Base-by-base conservation (phyloP, 192 early-diverging fungal species). In the Dimargaris xerosporica region DNA sequence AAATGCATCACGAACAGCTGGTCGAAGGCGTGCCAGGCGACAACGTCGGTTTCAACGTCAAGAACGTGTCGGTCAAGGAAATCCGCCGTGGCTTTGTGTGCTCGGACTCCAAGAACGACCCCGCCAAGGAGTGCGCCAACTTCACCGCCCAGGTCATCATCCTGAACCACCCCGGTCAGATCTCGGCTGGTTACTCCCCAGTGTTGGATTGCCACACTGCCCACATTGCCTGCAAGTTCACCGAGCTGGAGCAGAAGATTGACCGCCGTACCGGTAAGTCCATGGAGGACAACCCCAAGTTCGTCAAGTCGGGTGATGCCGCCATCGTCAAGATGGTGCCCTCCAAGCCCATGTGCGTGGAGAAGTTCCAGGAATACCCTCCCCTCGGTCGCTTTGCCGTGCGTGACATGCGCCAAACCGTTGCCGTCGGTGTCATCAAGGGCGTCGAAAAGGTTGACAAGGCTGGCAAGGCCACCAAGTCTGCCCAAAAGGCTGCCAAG, bases 1-100 rank as follows among this genome's bases (percentile, higher is more conserved):
- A 99, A 73, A 96, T 96, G 93, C 96, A 96, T 91, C 94, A 94
- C 83, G 97, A 99, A 80, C 89, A 94, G 83, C 85, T 99, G 59
- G 93, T 95, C 69, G 83, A 83, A 68, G 96, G 91, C 68, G 87
- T 94, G 73, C 91, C 96, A 63, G 94, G 96, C 73, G 94, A 99
- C 74, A 96, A 99, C 81, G 94, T 95, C 71, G 94, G 91, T 73
- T 92, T 96, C 87, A 94, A 94, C 88, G 85, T 94, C 82, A 96
- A 92, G 91, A 91, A 91, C 87, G 89, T 93, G 52, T 91, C 90
- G 64, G 89, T 90, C 78, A 94, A 92, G 87, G 90, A 93, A 74
- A 94, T 94, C 80, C 91, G 91, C 70, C 89, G 91, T 85, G 94
- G 91, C 74, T 81, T 85, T 78, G 91, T 94, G 79, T 86, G 84